A percentile compares a stretch with the other conserved stretches of the same genome.
These are phyloP conservation scores for Aspergillus terreus DNA, from an alignment of 2,329 filamentous ascomycete genomes.

Conservation along the genomic window DNA sequence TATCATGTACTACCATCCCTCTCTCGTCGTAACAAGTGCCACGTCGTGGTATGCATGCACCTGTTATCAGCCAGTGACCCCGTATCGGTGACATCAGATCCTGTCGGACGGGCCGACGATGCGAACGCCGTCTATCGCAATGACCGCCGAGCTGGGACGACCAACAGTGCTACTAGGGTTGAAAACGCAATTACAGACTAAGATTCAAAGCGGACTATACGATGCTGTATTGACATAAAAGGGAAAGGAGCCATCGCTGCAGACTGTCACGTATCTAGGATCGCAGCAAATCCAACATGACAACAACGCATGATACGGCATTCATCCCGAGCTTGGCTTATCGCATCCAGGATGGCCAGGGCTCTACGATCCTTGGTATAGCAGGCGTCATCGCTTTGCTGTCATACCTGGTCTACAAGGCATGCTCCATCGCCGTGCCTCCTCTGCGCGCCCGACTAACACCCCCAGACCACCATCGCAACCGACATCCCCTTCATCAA, in stretches of 20 bases:
- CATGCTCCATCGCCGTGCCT: not conserved
- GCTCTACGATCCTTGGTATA: not conserved
- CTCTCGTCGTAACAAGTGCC: too few relatives aligned
- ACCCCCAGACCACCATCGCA: not conserved
- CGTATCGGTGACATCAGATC: not conserved
- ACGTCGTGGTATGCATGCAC: too few relatives aligned
- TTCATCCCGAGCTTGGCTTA: not conserved
- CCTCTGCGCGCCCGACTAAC: not conserved
- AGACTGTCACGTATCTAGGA: not conserved
- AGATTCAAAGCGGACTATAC: not conserved
- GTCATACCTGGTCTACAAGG: not conserved
- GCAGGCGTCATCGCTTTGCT: not conserved
- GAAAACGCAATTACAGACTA: too few relatives aligned
- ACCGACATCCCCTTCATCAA: constrained; percentile 57
- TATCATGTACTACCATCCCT: too few relatives aligned
- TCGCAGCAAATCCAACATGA: not conserved
- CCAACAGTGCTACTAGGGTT: too few relatives aligned
- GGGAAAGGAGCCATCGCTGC: not conserved
- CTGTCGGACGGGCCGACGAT: not conserved
- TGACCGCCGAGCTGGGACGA: not conserved
- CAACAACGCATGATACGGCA: not conserved
- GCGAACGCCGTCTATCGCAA: not conserved
- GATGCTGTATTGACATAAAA: not conserved
- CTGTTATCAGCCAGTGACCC: not conserved
- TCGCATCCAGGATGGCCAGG: not conserved